These are phyloP conservation scores for Colletotrichum echinochloae DNA, from an alignment of 2,329 filamentous ascomycete species.

Conservation along the genomic window DNA sequence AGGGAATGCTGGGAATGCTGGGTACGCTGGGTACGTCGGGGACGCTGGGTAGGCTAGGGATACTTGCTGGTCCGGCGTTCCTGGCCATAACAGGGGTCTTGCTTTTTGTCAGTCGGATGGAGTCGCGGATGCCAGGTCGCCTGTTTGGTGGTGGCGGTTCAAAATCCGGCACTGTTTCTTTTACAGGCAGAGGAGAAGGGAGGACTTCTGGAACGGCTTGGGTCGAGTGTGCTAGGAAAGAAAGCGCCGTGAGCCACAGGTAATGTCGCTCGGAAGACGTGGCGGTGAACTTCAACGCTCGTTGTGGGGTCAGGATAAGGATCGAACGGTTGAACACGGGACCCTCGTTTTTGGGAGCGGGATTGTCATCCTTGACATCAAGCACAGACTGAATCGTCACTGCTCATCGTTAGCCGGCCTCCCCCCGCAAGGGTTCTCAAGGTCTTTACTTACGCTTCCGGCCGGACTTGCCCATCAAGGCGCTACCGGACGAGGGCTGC, in stretches of 20 bases:
- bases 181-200: slow-evolving; percentile 61
- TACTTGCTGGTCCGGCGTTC: slow-evolving; percentile 62
- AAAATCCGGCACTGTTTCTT: slow-evolving; percentile 63
- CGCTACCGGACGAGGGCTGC: slow-evolving; percentile 88
- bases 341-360: slow-evolving; percentile 77
- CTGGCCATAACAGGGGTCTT: slow-evolving; percentile 55
- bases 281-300: slow-evolving; percentile 95
- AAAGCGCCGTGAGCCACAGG: slow-evolving; percentile 92
- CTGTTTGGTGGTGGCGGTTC: slow-evolving; percentile 63
- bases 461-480: slow-evolving; percentile 92
- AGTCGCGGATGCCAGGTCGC: slow-evolving; percentile 79
- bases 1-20: slow-evolving; percentile 58
- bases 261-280: slow-evolving; percentile 87
- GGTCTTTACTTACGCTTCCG: slow-evolving; percentile 81
- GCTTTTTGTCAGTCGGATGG: slow-evolving; percentile 88
- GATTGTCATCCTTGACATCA: slow-evolving; percentile 95
- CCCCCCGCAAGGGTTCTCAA: slow-evolving; percentile 16
- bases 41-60: slow-evolving; percentile 48
- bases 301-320: slow-evolving; percentile 90
- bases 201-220: slow-evolving; percentile 83
- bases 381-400: slow-evolving; percentile 96
- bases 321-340: slow-evolving; percentile 91
- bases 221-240: slow-evolving; percentile 91
- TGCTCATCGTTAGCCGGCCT: slow-evolving; percentile 57
- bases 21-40: slow-evolving; percentile 53